Conservation (phyloP, 345 rosid species). For the Stellera chamaejasme region DNA sequence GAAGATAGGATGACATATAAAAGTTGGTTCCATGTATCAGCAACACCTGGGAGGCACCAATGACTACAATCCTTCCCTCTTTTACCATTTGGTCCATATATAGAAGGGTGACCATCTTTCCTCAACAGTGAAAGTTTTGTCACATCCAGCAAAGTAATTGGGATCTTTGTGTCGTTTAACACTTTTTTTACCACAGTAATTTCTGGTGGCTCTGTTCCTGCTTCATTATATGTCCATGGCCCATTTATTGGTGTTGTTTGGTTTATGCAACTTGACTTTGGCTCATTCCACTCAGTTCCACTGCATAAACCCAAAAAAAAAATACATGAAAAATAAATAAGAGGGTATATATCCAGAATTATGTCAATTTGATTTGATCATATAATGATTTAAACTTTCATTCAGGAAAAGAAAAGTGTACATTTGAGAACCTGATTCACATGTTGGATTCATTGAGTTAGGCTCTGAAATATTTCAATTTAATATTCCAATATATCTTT, state of each 20-base stretch:
- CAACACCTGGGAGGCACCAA: slow-evolving; percentile 93
- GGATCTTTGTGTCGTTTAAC: slow-evolving; percentile 29
- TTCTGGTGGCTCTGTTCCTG: slow-evolving; percentile 41
- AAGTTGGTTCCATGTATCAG: slow-evolving; percentile 87
- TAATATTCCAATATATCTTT: no score
- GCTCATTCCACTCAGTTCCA: slow-evolving; percentile 24
- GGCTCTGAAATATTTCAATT: no score
- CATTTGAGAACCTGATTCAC: no score
- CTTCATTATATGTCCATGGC: slow-evolving; percentile 24
- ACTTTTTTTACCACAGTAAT: slow-evolving; percentile 44
- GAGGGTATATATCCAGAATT: neutral
- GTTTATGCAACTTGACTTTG: slow-evolving; percentile 19
- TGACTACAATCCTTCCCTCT: slow-evolving; percentile 71
- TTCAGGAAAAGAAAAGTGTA: neutral
- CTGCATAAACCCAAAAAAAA: neutral
- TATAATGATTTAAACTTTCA: neutral
- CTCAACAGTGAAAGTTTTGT: slow-evolving; percentile 64
- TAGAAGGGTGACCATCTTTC: slow-evolving; percentile 88
- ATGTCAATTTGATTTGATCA: neutral
- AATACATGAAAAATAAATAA: no score
- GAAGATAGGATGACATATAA: slow-evolving; percentile 19
- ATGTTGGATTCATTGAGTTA: no score
- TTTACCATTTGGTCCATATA: slow-evolving; percentile 42
- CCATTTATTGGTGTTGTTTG: slow-evolving; percentile 30
- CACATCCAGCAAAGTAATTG: slow-evolving; percentile 54